A percentile compares a stretch with the other conserved stretches of the same genome.
These are phyloP conservation scores for Alternaria gaisen DNA, from an alignment of 2,329 filamentous ascomycete species.

Conservation along the genomic window DNA sequence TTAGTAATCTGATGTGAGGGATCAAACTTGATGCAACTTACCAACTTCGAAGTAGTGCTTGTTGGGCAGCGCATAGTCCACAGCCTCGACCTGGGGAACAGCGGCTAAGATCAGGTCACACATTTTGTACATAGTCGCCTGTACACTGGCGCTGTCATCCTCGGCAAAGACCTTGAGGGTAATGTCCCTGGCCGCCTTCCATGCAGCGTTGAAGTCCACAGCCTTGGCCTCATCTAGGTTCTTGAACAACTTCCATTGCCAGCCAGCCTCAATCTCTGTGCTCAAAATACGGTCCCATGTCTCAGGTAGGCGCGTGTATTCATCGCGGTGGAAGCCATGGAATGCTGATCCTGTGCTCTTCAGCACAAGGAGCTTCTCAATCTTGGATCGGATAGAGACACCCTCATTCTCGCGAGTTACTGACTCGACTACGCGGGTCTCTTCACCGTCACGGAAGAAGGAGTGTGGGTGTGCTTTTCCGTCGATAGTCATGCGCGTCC, in stretches of 20 bases:
- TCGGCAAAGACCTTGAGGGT: constrained; percentile 92
- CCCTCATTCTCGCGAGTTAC: constrained; percentile 71
- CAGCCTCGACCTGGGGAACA: constrained; percentile 74
- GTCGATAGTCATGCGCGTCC: constrained; percentile 87
- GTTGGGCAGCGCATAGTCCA: constrained; percentile 89
- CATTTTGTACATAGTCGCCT: constrained; percentile 99
- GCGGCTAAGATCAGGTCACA: constrained; percentile 81
- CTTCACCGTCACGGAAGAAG: constrained; percentile 88
- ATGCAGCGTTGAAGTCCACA: constrained; percentile 79
- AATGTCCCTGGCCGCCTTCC: constrained; percentile 78
- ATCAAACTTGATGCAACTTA: constrained; percentile 56
- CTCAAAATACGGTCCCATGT: constrained; percentile 95
- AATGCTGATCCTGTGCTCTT: constrained; percentile 98
- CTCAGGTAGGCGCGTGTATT: constrained; percentile 90
- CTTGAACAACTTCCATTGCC: constrained; percentile 82
- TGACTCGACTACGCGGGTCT: constrained; percentile 84
- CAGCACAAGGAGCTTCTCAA: constrained; percentile 84
- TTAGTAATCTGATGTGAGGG: constrained; percentile 14
- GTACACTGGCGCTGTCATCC: constrained; percentile 91
- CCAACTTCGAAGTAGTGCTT: constrained; percentile 99
- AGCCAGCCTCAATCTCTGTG: constrained; percentile 87
- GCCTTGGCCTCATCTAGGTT: constrained; percentile 72
- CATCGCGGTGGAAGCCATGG: constrained; percentile 91
- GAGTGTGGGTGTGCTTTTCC: constrained; percentile 94
- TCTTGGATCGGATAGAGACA: constrained; percentile 78